phyloP scores from a whole-genome alignment of 768 basidiomycete species.

The Psilocybe cyanescens region DNA sequence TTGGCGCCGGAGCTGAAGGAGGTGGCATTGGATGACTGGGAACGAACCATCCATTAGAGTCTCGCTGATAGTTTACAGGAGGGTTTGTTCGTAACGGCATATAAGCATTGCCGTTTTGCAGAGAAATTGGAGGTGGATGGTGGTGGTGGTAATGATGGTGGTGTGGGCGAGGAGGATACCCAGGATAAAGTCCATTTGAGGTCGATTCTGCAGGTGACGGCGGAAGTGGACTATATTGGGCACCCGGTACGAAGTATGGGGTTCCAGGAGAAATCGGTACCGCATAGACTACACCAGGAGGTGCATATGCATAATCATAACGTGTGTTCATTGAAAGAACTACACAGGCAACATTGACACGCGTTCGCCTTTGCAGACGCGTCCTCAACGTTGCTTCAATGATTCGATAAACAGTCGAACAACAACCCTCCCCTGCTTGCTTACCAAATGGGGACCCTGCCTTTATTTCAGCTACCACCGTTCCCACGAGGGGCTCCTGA shows the following conservation, averaged over 20 bases:
- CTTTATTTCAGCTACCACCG: no score
- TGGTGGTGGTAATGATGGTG: slow-evolving; percentile 14
- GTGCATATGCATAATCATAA: slow-evolving; percentile 21
- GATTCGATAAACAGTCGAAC: background rate
- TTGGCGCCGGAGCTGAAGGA: background rate
- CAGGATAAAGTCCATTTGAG: slow-evolving; percentile 15
- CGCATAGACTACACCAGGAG: slow-evolving; percentile 16
- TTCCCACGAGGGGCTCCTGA: background rate
- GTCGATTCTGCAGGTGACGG: slow-evolving; percentile 2
- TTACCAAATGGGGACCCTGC: background rate
- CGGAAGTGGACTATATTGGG: slow-evolving; percentile 17
- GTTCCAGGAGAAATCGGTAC: slow-evolving; percentile 6
- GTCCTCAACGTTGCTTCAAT: background rate
- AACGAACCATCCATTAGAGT: slow-evolving; percentile 18
- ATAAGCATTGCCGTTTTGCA: background rate
- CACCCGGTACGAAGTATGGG: slow-evolving; percentile 8
- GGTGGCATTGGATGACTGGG: background rate
- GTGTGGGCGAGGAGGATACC: slow-evolving; percentile 17
- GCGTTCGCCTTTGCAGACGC: slow-evolving; percentile 5
- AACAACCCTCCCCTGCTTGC: background rate
- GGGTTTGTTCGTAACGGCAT: slow-evolving; percentile 11
- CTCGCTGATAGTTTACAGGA: slow-evolving; percentile 13
- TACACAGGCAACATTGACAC: slow-evolving; percentile 15
- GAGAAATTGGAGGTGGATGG: background rate
- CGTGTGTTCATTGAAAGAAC: slow-evolving; percentile 19